Evolutionary conservation across 2,329 filamentous ascomycete genomes (phyloP).

Genomic region (Penicillium sp.): DNA sequence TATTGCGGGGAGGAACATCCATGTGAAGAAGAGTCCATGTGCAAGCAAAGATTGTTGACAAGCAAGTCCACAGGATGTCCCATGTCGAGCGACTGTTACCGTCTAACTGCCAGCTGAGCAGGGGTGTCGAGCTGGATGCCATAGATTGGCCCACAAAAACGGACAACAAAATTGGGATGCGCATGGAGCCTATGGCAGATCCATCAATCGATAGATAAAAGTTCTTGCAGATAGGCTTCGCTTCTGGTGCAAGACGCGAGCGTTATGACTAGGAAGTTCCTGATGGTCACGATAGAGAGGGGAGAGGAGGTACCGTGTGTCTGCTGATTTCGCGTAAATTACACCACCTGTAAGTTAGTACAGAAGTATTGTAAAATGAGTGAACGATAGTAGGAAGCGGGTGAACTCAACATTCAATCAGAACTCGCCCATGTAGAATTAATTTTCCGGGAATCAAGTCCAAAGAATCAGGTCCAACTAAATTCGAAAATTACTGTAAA

Average conservation of each 20-base stretch:
- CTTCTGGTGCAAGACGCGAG: neutral
- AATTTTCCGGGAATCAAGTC: neutral
- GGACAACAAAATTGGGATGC: neutral
- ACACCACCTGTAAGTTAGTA: neutral
- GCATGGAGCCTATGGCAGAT: neutral
- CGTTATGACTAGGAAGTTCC: no score
- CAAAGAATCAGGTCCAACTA: neutral
- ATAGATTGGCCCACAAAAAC: neutral
- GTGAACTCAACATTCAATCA: neutral
- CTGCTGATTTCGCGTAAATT: neutral
- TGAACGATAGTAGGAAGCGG: neutral
- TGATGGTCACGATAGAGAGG: no score
- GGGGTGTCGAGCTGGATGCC: slow-evolving; percentile 5
- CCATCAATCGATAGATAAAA: neutral
- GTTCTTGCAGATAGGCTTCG: neutral
- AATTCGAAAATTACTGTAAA: neutral
- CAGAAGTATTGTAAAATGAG: neutral
- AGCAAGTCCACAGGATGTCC: slow-evolving; percentile 19
- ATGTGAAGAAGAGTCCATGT: slow-evolving; percentile 17
- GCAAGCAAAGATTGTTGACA: slow-evolving; percentile 17
- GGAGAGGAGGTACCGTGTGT: neutral
- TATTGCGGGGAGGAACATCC: neutral
- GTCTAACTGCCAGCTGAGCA: slow-evolving; percentile 11
- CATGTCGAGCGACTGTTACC: slow-evolving; percentile 10
- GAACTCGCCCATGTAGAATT: neutral